phyloP scores from a whole-genome alignment of 768 basidiomycete genomes.

The Auriscalpium vulgare region DNA sequence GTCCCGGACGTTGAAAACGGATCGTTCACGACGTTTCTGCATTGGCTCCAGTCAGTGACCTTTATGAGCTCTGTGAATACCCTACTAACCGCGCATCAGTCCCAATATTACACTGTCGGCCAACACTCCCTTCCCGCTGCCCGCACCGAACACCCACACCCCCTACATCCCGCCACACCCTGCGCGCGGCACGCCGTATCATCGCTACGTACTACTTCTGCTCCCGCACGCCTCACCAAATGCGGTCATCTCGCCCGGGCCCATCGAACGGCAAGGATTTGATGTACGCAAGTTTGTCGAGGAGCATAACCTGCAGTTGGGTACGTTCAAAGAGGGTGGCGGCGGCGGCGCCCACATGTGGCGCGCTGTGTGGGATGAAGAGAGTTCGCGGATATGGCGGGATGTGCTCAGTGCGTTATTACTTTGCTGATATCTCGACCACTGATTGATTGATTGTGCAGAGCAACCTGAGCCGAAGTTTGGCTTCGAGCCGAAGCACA shows the following conservation, averaged over 20 bases:
- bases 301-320: slow-evolving; percentile 37
- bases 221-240: slow-evolving; percentile 53
- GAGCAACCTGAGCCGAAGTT: slow-evolving; percentile 47
- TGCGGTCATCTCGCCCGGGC: slow-evolving; percentile 17
- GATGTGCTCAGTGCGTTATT: slow-evolving; percentile 56
- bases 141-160: slow-evolving; percentile 47
- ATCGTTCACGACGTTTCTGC: slow-evolving; percentile 66
- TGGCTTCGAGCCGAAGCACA: slow-evolving; percentile 42
- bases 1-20: slow-evolving; percentile 66
- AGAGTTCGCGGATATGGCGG: slow-evolving; percentile 57
- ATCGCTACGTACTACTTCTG: slow-evolving; percentile 78
- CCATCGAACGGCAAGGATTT: slow-evolving; percentile 46
- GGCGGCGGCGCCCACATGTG: slow-evolving; percentile 82
- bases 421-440: background rate
- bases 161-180: slow-evolving; percentile 89
- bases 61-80: slow-evolving; percentile 6
- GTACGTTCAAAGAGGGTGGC: slow-evolving; percentile 25
- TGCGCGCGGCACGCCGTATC: slow-evolving; percentile 79
- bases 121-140: slow-evolving; percentile 31
- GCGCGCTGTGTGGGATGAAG: slow-evolving; percentile 66
- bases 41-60: slow-evolving; percentile 68
- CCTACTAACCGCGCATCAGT: slow-evolving; percentile 28
- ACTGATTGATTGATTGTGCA: slow-evolving; percentile 16
- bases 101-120: slow-evolving; percentile 78
- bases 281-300: slow-evolving; percentile 55